Percentiles rank a stretch among this genome's conserved stretches.
Conservation (phyloP, 139 green algal genomes). For the Micractinium sp. region DNA sequence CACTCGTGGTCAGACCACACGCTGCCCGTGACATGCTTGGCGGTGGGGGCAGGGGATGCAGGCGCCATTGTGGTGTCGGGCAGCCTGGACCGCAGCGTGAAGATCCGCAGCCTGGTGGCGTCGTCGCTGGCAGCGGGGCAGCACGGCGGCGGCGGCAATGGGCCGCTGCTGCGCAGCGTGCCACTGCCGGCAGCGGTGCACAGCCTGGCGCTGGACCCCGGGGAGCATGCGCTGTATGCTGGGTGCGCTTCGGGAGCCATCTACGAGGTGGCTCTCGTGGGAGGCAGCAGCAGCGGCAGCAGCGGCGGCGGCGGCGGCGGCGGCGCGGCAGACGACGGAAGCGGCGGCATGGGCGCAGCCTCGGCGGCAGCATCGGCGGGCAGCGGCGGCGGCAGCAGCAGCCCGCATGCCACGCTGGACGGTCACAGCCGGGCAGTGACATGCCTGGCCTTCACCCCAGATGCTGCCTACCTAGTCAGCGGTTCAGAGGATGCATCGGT, state of each 20-base stretch:
- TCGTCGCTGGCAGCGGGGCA: neutral
- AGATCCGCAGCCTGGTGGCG: conserved; percentile 63
- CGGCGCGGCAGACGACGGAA: neutral
- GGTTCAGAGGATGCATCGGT: conserved; percentile 75
- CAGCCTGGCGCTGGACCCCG: conserved; percentile 66
- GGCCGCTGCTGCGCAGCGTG: conserved; percentile 61
- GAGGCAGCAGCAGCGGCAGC: neutral
- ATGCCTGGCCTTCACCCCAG: conserved; percentile 55
- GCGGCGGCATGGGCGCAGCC: neutral
- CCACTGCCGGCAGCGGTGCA: conserved; percentile 68
- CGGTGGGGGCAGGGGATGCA: conserved; percentile 55
- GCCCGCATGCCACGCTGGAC: conserved; percentile 33
- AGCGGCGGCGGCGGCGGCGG: neutral
- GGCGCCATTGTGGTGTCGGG: conserved; percentile 67
- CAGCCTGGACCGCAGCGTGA: conserved; percentile 81
- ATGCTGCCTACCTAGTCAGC: conserved; percentile 71
- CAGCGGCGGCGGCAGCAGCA: neutral
- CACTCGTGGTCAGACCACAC: conserved; percentile 89
- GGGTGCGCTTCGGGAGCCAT: conserved; percentile 81
- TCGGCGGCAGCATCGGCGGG: conserved; percentile 5
- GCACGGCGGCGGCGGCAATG: conserved; percentile 38
- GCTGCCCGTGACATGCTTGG: conserved; percentile 78
- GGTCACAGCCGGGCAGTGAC: conserved; percentile 67
- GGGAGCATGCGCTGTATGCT: conserved; percentile 81
- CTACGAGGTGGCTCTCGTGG: conserved; percentile 73